phyloP scores from a whole-genome alignment of 441 rosid genomes.

The Flueggea neowawraea region DNA sequence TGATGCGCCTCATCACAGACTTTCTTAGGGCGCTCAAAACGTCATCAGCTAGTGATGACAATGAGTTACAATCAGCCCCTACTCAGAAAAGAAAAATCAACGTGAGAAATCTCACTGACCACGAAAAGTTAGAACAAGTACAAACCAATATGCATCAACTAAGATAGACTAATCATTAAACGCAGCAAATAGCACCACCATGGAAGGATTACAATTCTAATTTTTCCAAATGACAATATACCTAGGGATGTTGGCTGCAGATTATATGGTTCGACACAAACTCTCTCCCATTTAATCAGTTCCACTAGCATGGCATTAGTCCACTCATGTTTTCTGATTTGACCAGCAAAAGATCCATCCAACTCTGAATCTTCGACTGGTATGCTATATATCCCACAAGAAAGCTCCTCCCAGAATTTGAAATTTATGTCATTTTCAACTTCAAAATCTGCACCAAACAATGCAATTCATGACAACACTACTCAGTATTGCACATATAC shows the following conservation, averaged over 20 bases:
- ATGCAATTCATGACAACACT: not conserved
- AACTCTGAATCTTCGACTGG: slow-evolving; percentile 31
- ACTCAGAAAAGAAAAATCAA: slow-evolving; percentile 4
- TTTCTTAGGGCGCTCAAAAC: slow-evolving; percentile 59
- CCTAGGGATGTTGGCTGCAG: slow-evolving; percentile 9
- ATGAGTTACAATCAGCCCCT: slow-evolving; percentile 28
- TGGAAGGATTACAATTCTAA: too few species aligned
- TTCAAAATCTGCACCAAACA: slow-evolving; percentile 38
- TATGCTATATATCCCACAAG: slow-evolving; percentile 73
- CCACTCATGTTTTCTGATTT: slow-evolving; percentile 65
- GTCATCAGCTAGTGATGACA: slow-evolving; percentile 39
- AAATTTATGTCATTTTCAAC: slow-evolving; percentile 35
- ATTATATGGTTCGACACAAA: slow-evolving; percentile 39
- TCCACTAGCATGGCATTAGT: slow-evolving; percentile 39
- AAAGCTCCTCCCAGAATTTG: slow-evolving; percentile 85
- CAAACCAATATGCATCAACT: not conserved
- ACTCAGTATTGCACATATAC: not conserved
- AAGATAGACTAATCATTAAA: not conserved
- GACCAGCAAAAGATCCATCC: slow-evolving; percentile 39
- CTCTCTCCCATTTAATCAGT: slow-evolving; percentile 75
- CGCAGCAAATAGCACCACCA: slow-evolving; percentile 5
- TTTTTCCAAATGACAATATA: too few species aligned
- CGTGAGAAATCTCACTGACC: not conserved
- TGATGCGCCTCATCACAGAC: slow-evolving; percentile 62
- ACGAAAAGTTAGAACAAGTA: not conserved